Evolutionary conservation across 2,329 filamentous ascomycete genomes (phyloP).

Genomic region (Lasiodiplodia sp.): DNA sequence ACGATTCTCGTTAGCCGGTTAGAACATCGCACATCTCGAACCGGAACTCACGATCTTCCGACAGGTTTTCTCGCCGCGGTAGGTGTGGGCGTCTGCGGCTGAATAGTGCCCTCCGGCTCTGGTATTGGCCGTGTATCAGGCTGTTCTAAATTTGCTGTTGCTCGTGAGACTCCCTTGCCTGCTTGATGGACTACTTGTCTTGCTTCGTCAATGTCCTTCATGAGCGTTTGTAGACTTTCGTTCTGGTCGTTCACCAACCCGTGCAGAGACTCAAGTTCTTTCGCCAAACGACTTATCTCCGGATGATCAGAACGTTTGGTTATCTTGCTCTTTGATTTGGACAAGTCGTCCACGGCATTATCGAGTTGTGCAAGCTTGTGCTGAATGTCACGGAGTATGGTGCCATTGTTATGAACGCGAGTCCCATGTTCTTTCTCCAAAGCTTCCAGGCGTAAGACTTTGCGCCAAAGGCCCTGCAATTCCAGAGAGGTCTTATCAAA

Average conservation of each 20-base stretch:
- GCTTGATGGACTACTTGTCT: not conserved
- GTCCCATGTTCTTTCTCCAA: slow-evolving; percentile 14
- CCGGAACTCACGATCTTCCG: not conserved
- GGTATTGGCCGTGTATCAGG: not conserved
- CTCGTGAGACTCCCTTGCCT: not conserved
- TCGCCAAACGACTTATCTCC: not conserved
- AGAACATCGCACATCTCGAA: not conserved
- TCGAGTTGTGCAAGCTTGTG: slow-evolving; percentile 19
- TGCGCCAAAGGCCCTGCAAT: slow-evolving; percentile 26
- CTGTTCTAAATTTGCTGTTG: not conserved
- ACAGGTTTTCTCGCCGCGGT: not conserved
- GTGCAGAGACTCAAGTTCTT: not conserved
- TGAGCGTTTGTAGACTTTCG: not conserved
- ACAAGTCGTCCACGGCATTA: not conserved
- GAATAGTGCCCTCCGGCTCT: not conserved
- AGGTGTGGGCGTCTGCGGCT: not conserved
- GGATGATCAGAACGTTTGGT: not conserved
- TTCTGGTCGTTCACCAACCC: slow-evolving; percentile 2
- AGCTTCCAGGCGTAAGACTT: slow-evolving; percentile 22
- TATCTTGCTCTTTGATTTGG: slow-evolving; percentile 8
- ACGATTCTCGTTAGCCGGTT: not conserved
- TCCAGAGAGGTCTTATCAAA: slow-evolving; percentile 25
- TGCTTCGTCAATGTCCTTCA: not conserved
- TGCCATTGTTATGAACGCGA: slow-evolving; percentile 3
- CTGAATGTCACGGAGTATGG: slow-evolving; percentile 8